Conservation (phyloP, 225 moss, liverwort and hornwort genomes). For the Bryoerythrophyllum caledonicum region DNA sequence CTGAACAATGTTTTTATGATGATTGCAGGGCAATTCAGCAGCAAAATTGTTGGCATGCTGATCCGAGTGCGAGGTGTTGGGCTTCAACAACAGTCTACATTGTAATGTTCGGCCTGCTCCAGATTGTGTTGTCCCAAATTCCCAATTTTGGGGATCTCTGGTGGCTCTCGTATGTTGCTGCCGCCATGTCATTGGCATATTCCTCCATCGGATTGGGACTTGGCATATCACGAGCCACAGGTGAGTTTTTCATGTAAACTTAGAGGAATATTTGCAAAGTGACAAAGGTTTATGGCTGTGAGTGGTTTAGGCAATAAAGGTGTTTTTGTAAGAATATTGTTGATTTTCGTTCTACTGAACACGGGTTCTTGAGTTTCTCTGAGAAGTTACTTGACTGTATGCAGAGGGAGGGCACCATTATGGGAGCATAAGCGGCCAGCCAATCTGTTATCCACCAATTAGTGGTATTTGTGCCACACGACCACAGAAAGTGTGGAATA, state of each 20-base stretch:
- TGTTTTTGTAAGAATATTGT: too few relatives aligned
- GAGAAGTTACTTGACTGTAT: background rate
- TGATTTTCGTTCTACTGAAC: too few relatives aligned
- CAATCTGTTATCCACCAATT: slow-evolving; percentile 30
- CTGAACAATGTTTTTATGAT: background rate
- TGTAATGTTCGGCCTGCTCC: slow-evolving; percentile 52
- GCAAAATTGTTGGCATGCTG: slow-evolving; percentile 50
- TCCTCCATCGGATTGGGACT: slow-evolving; percentile 77
- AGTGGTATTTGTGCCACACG: background rate
- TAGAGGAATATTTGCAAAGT: background rate
- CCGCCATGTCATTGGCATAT: slow-evolving; percentile 78
- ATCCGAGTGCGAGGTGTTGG: slow-evolving; percentile 17
- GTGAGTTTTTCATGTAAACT: too few relatives aligned
- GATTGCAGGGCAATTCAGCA: slow-evolving; percentile 67
- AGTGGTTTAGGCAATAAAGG: too few relatives aligned
- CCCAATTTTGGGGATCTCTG: slow-evolving; percentile 77
- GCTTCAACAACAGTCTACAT: slow-evolving; percentile 70
- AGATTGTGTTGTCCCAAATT: slow-evolving; percentile 73
- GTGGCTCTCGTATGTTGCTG: slow-evolving; percentile 91
- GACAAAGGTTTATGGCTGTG: too few relatives aligned
- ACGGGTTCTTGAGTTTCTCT: background rate
- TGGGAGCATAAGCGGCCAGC: slow-evolving; percentile 45
- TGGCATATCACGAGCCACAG: slow-evolving; percentile 47
- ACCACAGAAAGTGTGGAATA: slow-evolving; percentile 68
- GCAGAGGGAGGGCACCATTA: slow-evolving; percentile 43